Evolutionary conservation across 106 monocot species (phyloP).

Genomic region (Apostasia ramifera): DNA sequence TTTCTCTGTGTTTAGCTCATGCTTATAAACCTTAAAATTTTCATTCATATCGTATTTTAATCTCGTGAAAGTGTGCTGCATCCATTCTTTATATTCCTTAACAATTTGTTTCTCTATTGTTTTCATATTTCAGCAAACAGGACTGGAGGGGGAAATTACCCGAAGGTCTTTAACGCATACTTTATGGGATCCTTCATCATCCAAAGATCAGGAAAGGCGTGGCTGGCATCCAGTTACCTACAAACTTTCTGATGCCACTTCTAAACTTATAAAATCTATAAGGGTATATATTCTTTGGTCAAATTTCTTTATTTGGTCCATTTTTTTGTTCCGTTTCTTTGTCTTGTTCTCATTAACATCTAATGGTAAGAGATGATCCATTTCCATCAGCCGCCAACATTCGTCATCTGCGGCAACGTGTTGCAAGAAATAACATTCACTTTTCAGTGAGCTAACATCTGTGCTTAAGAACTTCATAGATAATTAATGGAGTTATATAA

Average conservation of each 20-base stretch:
- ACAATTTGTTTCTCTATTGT: not conserved
- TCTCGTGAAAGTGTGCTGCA: too few species aligned
- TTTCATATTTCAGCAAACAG: slow-evolving; percentile 48
- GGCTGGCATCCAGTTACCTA: slow-evolving; percentile 98
- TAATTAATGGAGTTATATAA: not conserved
- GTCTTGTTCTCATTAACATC: not conserved
- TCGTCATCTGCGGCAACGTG: not conserved
- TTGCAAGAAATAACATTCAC: not conserved
- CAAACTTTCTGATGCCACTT: slow-evolving; percentile 76
- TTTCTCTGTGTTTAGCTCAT: too few species aligned
- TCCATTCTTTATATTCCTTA: not conserved
- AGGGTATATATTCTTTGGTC: slow-evolving; percentile 31
- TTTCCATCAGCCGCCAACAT: not conserved
- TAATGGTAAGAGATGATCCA: not conserved
- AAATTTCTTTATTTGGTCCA: not conserved
- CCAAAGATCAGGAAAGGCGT: slow-evolving; percentile 67
- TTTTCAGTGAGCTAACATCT: too few species aligned
- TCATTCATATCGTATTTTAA: too few species aligned
- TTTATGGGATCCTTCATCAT: slow-evolving; percentile 78
- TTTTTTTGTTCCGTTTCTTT: not conserved
- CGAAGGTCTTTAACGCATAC: slow-evolving; percentile 80
- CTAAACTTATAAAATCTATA: slow-evolving; percentile 59
- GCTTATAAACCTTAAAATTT: too few species aligned
- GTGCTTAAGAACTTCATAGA: not conserved
- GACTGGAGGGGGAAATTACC: slow-evolving; percentile 80